A percentile compares a stretch with the other conserved stretches of the same genome.
Conservation (phyloP, 73 alveolate species). For the Paramecium sexaurelia region DNA sequence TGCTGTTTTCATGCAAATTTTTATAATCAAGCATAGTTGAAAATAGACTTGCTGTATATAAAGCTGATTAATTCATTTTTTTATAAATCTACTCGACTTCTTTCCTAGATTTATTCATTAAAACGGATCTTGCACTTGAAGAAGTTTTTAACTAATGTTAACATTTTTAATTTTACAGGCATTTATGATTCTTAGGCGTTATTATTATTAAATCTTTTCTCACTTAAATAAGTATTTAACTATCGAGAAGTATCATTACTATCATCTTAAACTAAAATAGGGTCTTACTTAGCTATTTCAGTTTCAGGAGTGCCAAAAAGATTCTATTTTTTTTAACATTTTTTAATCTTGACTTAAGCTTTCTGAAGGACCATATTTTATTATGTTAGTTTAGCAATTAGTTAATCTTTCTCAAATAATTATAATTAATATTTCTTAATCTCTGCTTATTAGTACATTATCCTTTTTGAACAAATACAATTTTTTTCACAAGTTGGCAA, state of each 20-base stretch:
- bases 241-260: not conserved
- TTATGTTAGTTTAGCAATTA: not conserved
- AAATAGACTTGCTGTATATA: not conserved
- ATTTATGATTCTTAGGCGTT: not conserved
- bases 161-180: not conserved
- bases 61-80: constrained; percentile 12
- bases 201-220: not conserved
- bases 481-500: not conserved
- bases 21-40: constrained; percentile 16
- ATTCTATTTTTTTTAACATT: not conserved
- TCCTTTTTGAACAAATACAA: not conserved
- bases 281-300: not conserved
- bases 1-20: not conserved
- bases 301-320: constrained; percentile 5
- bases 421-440: not conserved
- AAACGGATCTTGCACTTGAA: not conserved
- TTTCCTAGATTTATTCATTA: not conserved
- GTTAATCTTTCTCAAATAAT: not conserved
- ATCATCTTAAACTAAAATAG: not conserved
- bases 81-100: not conserved
- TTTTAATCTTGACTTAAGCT: not conserved
- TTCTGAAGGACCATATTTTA: not conserved
- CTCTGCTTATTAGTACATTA: not conserved
- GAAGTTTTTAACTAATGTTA: not conserved
- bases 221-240: not conserved